Base-by-base conservation (phyloP, 2,329 filamentous ascomycete genomes). In the Nemania diffusa region DNA sequence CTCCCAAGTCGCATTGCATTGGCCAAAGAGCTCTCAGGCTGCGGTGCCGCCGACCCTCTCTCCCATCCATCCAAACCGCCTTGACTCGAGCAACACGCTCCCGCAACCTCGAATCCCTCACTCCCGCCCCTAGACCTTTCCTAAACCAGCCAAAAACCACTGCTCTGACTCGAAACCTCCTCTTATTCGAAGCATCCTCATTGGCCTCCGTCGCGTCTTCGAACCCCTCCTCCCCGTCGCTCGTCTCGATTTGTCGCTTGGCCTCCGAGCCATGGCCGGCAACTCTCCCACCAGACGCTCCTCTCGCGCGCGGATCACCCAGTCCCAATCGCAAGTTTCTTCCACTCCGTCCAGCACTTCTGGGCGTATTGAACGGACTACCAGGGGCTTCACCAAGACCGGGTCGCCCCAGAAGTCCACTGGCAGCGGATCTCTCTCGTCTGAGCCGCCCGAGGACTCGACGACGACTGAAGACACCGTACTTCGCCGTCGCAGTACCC, bases 241-340 rank as follows among this genome's bases (percentile, higher is more conserved):
- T n/a, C 58, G 42, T 44, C 29, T 57, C 34, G 20, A 22, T 26
- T 51, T 22, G 65, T 72, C 73, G 71, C 71, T 70, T 63, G 62
- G 68, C 68, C 59, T 59, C 59, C 65, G 55, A 74, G 73, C 72
- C 62, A 80, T 79, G 76, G 82, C 77, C 72, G 87, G 86, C 87
- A 84, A 86, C 84, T 77, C 82, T 82, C 74, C 87, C 91, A 78
- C 92, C 79, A 91, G 95, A 82, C 92, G 95, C 79, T 97, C 94
- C 77, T 96, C 94, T 81, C 91, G 95, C 87, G 93, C 93, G 84
- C 92, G 93, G 82, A 88, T 87, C 78, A 89, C 89, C 74, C 92
- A 94, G 84, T 87, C 90, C 76, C 88, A 89, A 81, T 89, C 91
- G 75, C 90, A 93, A 74, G 90, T 93, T 75, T 93, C 92, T 70